Base-by-base conservation (phyloP, 2,329 filamentous ascomycete genomes). In the Colletotrichum sp. region DNA sequence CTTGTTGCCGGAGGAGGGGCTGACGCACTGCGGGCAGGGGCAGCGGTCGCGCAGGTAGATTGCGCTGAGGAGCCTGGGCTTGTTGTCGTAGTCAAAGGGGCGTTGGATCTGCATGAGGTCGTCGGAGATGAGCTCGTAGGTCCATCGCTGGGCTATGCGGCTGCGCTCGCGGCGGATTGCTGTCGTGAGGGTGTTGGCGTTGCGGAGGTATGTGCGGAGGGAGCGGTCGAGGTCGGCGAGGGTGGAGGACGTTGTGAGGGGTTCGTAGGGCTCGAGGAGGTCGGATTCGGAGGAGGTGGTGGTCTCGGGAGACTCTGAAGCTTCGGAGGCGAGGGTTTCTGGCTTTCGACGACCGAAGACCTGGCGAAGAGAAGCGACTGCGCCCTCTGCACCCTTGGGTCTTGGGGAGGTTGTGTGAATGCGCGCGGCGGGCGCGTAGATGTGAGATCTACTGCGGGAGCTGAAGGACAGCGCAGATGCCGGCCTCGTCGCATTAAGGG, bases 1-100 rank as follows among this genome's bases (percentile, higher is more conserved):
- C 81, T 92, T 91, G 77, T 93, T 91, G 60, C 90, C 91, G 2
- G 92, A 92, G n/a, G 89, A 86, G 1, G 86, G 84, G 76, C 92
- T 89, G 68, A 90, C 86, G 81, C 92, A 93, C 13, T 79, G 79
- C 0, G 82, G 72, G 79, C 92, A 93, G 44, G 84, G 81, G 79
- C 92, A 93, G 24, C 85, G 83, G 78, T 93, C 91, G 30, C 92
- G 90, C 18, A 92, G 83, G 72, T 81, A 84, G 63, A 77, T 60
- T 2, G 79, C 72, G 24, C 69, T 72, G 12, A 70, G 39, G 18
- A 26, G n/a, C 8, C 36, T 55, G 24, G 55, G 21, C 13, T 9
- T 9, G 15, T 15, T 15, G 8, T 63, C 34, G 6, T 26, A 8
- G 68, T 24, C 34, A 1, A 18, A 39, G 21, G 13, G 16, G 63